Conservation (phyloP, 2,329 filamentous ascomycete species). For the Gnomoniopsis smithogilvyi region DNA sequence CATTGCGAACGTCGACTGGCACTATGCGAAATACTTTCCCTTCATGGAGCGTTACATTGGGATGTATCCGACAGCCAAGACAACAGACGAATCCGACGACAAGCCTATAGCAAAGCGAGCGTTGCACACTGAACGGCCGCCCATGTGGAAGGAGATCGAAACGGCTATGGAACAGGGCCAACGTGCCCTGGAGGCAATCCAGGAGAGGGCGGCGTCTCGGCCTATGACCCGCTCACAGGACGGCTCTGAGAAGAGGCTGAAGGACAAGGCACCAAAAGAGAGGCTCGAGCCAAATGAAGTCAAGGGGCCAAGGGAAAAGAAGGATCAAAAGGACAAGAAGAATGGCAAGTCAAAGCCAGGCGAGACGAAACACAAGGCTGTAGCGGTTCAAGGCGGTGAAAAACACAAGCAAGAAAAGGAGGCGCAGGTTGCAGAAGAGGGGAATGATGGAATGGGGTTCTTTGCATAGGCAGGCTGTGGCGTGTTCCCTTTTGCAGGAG, state of each 20-base stretch:
- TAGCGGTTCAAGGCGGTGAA: not conserved
- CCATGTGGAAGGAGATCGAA: conserved; percentile 69
- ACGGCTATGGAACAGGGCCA: conserved; percentile 57
- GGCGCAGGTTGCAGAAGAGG: conserved; percentile 23
- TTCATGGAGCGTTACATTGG: conserved; percentile 68
- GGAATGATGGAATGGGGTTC: conserved; percentile 55
- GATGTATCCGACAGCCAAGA: conserved; percentile 45
- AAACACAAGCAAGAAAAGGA: not conserved
- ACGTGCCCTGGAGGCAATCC: conserved; percentile 48
- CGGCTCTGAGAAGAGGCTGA: not conserved
- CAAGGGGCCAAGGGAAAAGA: not conserved
- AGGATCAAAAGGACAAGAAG: not conserved
- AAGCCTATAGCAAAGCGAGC: conserved; percentile 38
- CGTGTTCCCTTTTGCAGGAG: not conserved
- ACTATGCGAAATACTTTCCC: conserved; percentile 72
- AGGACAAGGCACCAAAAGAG: not conserved
- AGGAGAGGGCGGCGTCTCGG: conserved; percentile 42
- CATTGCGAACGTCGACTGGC: conserved; percentile 67
- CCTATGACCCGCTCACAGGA: not conserved
- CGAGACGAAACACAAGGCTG: conserved; percentile 13
- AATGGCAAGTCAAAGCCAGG: not conserved
- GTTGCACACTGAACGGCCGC: conserved; percentile 45
- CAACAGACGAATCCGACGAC: conserved; percentile 32
- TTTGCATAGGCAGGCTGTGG: conserved; percentile 32
- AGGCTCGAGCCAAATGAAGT: no score